Evolutionary conservation across 78 protist genomes (phyloP).

Genomic region (Emiliania huxleyi): DNA sequence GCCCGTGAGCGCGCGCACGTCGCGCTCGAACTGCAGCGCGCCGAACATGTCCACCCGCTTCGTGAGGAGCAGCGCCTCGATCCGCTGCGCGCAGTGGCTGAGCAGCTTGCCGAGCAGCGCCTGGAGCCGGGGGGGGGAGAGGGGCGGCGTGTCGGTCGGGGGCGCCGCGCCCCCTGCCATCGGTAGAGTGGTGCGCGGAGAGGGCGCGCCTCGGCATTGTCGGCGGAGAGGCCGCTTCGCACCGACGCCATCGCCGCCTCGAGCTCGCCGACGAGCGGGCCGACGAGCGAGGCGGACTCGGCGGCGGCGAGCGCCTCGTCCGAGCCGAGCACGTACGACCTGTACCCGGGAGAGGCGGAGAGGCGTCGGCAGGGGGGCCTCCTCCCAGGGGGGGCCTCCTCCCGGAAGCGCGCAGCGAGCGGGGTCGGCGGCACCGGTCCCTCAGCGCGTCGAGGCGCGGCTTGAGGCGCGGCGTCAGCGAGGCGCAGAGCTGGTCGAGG

Average conservation of each 20-base stretch:
- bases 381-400: too few relatives aligned
- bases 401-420: too few relatives aligned
- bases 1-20: background rate
- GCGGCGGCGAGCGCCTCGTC: background rate
- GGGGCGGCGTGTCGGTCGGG: too few relatives aligned
- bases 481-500: background rate
- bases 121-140: too few relatives aligned
- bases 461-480: background rate
- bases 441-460: background rate
- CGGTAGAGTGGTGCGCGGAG: too few relatives aligned
- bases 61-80: background rate
- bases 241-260: background rate
- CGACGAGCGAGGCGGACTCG: background rate
- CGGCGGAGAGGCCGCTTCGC: background rate
- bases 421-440: too few relatives aligned
- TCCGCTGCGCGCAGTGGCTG: background rate
- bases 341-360: too few relatives aligned
- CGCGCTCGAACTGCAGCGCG: background rate
- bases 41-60: background rate
- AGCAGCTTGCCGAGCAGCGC: background rate
- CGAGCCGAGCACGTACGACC: background rate
- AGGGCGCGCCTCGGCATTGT: background rate
- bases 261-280: background rate
- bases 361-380: too few relatives aligned
- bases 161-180: too few relatives aligned